Conservation (phyloP, 257 asterid species). For the Lycium ferocissimum region DNA sequence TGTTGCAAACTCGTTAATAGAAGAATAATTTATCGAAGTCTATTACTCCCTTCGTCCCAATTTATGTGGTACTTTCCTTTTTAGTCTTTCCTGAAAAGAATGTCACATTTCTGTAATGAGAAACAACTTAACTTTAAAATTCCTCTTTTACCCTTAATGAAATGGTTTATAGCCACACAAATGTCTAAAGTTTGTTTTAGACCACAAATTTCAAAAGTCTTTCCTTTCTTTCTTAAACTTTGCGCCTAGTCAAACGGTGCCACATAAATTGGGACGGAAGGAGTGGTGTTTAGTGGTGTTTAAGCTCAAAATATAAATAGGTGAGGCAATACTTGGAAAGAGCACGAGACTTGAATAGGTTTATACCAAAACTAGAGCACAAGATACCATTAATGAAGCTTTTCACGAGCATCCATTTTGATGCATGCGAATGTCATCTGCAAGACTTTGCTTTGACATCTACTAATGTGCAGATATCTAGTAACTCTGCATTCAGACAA, state of each 20-base stretch:
- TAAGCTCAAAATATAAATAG: neutral
- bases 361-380: neutral
- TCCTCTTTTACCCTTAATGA: too few species aligned
- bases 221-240: too few species aligned
- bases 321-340: neutral
- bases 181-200: too few species aligned
- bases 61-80: too few species aligned
- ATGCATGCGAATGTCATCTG: neutral
- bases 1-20: neutral
- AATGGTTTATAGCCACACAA: too few species aligned
- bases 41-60: neutral
- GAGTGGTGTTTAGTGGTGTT: constrained; percentile 5
- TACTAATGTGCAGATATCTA: constrained; percentile 49
- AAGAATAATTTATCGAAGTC: neutral
- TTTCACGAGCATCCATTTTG: neutral
- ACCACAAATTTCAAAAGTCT: too few species aligned
- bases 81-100: too few species aligned
- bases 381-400: neutral
- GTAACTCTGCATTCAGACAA: constrained; percentile 58
- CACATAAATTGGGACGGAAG: too few species aligned
- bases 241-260: too few species aligned
- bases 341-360: neutral
- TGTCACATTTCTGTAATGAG: too few species aligned
- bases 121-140: too few species aligned
- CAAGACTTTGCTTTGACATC: constrained; percentile 20